Base-by-base conservation (phyloP, 2,329 filamentous ascomycete genomes). In the Stachybotrys chlorohalonatus region DNA sequence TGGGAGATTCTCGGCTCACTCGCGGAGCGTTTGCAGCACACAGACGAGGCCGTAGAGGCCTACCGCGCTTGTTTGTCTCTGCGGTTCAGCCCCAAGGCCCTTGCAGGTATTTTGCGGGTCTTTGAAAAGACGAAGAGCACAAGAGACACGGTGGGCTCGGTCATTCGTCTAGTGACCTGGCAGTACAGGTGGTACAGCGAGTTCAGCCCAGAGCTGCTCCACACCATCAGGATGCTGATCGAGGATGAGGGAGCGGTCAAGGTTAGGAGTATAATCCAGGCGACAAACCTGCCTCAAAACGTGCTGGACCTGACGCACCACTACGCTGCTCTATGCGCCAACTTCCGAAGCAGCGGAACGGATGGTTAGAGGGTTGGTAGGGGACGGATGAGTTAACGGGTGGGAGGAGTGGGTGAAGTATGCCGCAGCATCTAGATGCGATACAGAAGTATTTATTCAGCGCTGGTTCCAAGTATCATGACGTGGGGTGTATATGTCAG, bases 111-210 rank as follows among this genome's bases (percentile, higher is more conserved):
- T 54, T 75, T 97, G 52, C 85, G 84, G 54, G 80, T 90, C 51
- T 90, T 91, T 62, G 88, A 95, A 71, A 83, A 83, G 66, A 80
- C 81, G 56, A 89, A 87, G 64, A 90, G 89, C 71, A 91, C 89
- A 4, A 79, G 90, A 57, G 88, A 91, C 57, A 90, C 86, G 55
- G 81, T 97, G 7, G 87, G 85, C 31, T 86, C 89, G n/a, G 78
- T 96, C 56, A 96, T 99, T 60, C 80, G 91, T 53, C 77, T 99
- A 47, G 90, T 97, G 39, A 94, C 93, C 11, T 99, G 94, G 94
- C 94, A 99, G 74, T 99, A 96, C 73, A 82, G 94, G 62, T 99
- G 94, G 94, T 99, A 99, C 75, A 96, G 92, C 55, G 94, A 99
- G 81, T 99, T 99, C 74, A 96, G 92, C 16, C 94, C 94, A 1